These are phyloP conservation scores for Micromonas pusilla DNA, from an alignment of 139 green algal species.

Conservation along the genomic window DNA sequence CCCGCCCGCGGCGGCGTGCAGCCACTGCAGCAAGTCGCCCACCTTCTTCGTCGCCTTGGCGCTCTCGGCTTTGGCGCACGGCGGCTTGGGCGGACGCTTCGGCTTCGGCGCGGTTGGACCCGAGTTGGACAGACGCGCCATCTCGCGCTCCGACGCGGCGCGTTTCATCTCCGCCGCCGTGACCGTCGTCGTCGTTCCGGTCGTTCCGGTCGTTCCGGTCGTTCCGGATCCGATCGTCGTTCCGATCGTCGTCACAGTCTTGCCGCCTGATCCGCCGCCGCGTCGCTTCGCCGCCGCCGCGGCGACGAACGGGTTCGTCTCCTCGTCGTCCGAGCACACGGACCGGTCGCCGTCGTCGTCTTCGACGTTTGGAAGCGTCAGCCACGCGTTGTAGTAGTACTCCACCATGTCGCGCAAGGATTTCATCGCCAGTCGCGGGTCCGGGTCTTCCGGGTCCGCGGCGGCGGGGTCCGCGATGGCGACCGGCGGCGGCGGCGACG, in stretches of 20 bases:
- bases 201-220: neutral
- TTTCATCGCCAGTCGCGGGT: neutral
- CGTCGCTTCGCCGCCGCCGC: too few species aligned
- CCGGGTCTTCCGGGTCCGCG: neutral
- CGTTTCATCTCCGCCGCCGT: too few species aligned
- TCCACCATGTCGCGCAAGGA: slow-evolving; percentile 5
- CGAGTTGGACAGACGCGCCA: neutral
- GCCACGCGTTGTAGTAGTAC: slow-evolving; percentile 24
- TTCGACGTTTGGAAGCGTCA: neutral
- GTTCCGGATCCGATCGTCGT: neutral
- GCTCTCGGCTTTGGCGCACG: neutral
- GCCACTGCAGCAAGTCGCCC: neutral
- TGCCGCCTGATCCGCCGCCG: too few species aligned
- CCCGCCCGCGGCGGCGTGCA: too few species aligned
- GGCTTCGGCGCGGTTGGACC: neutral
- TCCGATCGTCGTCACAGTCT: too few species aligned
- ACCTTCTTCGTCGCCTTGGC: neutral
- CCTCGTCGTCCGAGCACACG: neutral
- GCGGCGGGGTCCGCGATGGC: neutral
- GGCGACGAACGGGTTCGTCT: too few species aligned
- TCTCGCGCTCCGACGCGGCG: neutral
- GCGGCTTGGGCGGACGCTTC: too few species aligned
- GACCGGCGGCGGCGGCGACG: neutral
- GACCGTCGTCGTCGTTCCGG: too few species aligned
- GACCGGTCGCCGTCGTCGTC: neutral